Evolutionary conservation across 257 asterid species (phyloP).

Genomic region (Fraxinus quadrangulata): DNA sequence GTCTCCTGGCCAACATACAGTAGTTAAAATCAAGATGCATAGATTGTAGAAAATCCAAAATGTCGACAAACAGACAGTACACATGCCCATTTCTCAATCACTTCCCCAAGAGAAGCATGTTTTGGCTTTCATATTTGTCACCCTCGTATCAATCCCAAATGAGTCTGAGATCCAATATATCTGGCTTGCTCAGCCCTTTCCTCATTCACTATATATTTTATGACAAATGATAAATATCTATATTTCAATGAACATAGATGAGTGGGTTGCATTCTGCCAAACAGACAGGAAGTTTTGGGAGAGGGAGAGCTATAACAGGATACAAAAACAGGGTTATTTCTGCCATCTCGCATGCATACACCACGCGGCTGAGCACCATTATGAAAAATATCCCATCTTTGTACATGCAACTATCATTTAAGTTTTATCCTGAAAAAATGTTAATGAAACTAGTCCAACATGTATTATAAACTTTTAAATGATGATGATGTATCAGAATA

Average conservation of each 20-base stretch:
- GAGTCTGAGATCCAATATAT: slow-evolving; percentile 10
- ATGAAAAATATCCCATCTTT: background rate
- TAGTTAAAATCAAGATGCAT: background rate
- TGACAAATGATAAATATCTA: background rate
- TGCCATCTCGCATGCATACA: background rate
- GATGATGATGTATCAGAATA: slow-evolving; percentile 15
- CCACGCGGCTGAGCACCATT: background rate
- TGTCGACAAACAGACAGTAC: background rate
- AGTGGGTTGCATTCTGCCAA: background rate
- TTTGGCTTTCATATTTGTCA: background rate
- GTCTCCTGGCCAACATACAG: background rate
- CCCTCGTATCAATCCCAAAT: slow-evolving; percentile 5
- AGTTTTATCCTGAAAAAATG: background rate
- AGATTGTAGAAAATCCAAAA: background rate
- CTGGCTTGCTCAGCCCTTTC: background rate
- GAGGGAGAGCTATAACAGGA: background rate
- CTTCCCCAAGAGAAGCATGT: background rate
- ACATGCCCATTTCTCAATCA: background rate
- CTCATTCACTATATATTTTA: background rate
- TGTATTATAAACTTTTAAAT: background rate
- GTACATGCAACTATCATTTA: slow-evolving; percentile 12
- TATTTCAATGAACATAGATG: background rate
- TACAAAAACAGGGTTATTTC: background rate
- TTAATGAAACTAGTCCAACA: slow-evolving; percentile 7
- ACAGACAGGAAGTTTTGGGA: background rate